A percentile compares a stretch with the other conserved stretches of the same genome.
Conservation (phyloP, 805 yeast genomes). For the Zygosaccharomyces kombuchaensis region DNA sequence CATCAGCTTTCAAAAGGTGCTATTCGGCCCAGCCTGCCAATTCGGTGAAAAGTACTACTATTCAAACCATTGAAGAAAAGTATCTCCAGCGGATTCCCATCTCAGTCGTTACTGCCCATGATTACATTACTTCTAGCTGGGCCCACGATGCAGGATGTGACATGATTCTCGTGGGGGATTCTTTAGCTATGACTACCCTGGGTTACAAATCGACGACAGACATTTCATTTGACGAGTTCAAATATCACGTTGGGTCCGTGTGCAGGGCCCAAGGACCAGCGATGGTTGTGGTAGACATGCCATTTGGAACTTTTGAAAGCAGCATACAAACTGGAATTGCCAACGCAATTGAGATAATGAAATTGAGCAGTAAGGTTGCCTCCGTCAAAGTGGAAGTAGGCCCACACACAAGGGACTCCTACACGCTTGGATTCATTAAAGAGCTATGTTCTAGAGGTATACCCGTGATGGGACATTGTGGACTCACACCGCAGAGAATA, state of each 20-base stretch:
- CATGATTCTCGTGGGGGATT: conserved; percentile 80
- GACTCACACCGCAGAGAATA: conserved; percentile 85
- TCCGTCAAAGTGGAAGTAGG: conserved; percentile 77
- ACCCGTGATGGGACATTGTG: conserved; percentile 89
- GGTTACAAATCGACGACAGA: conserved; percentile 78
- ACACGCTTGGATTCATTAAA: conserved; percentile 47
- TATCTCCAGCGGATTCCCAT: conserved; percentile 39
- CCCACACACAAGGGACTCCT: conserved; percentile 35
- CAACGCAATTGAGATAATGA: conserved; percentile 52
- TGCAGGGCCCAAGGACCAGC: conserved; percentile 63
- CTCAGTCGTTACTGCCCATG: conserved; percentile 79
- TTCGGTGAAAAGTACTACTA: conserved; percentile 13
- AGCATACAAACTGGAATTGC: conserved; percentile 60
- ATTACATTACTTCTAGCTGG: conserved; percentile 66
- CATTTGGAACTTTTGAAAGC: conserved; percentile 80
- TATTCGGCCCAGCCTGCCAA: conserved; percentile 10
- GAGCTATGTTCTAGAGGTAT: conserved; percentile 65
- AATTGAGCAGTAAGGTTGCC: conserved; percentile 26
- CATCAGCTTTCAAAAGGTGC: conserved; percentile 1
- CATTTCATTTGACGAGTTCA: conserved; percentile 71
- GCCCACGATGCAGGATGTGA: conserved; percentile 68
- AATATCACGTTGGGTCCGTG: conserved; percentile 72
- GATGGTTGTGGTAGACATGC: conserved; percentile 76
- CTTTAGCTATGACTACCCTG: conserved; percentile 84
- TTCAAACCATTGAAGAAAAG: conserved; percentile 39